Base-by-base conservation (phyloP, 192 early-diverging fungal species). In the Geranomyces variabilis region DNA sequence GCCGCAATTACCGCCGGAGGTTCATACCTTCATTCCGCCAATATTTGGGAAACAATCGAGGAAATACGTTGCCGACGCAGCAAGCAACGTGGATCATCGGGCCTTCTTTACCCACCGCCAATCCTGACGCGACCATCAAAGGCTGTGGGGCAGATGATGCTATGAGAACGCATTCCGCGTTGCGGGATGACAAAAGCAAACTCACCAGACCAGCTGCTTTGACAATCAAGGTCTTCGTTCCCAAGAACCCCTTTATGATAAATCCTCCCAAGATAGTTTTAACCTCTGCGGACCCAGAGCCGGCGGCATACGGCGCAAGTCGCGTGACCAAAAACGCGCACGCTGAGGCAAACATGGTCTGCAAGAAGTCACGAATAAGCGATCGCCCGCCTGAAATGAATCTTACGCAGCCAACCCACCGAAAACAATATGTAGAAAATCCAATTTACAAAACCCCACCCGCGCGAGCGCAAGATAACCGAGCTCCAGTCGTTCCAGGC, bases 71-170 rank as follows among this genome's bases (percentile, higher is more conserved):
- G 31, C 93, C 95, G 30, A 94, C 85, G 64, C 93, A 94, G 66
- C 93, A 92, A 0, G 92, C 91, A 6, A 97, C 87, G 75, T 97
- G 95, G 6, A 98, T 90, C 80, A 97, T 90, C 0, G 96, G 96
- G 0, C 95, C 96, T 77, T 98, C 95, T 77, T 98, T 98, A 44
- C 96, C 96, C 19, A 99, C 83, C 57, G 89, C 91, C 62, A 99
- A 77, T 14, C 94, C 94, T 9, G 93, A 93, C 0, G 95, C 94
- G 0, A 95, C 92, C 0, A 92, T 85, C 78, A 96, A 75, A 17
- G 89, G 86, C 84, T 92, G 57, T 19, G 14, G 29, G 58, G 8
- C 41, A 53, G 59, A n/a, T n/a, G n/a, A n/a, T 34, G 66, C 22
- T 15, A n/a, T 45, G 22, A 28, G 31, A 30, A 13, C 28, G 29